phyloP scores from a whole-genome alignment of 2,329 filamentous ascomycete genomes.

The Alternaria incomplexa region DNA sequence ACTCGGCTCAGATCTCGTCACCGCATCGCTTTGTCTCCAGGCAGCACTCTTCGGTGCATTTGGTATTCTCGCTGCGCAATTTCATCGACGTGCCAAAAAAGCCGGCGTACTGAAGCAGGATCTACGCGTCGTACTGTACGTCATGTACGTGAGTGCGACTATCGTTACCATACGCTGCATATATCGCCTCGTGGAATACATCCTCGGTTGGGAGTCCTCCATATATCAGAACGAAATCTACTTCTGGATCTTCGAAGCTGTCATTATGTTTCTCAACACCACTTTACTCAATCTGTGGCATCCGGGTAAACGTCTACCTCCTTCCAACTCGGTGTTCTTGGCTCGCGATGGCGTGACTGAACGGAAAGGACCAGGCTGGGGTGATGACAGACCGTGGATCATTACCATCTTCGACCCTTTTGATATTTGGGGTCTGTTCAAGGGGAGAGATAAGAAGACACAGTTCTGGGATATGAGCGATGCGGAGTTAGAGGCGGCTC shows the following conservation, averaged over 20 bases:
- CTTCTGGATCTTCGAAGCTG: slow-evolving; percentile 62
- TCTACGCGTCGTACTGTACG: slow-evolving; percentile 51
- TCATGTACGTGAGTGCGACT: slow-evolving; percentile 57
- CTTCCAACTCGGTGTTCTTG: slow-evolving; percentile 59
- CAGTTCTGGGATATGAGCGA: slow-evolving; percentile 48
- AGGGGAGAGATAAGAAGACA: slow-evolving; percentile 42
- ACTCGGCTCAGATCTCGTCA: slow-evolving; percentile 55
- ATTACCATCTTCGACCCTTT: slow-evolving; percentile 49
- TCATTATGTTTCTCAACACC: slow-evolving; percentile 60
- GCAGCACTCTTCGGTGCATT: slow-evolving; percentile 59
- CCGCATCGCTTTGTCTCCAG: slow-evolving; percentile 58
- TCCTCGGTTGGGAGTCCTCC: slow-evolving; percentile 45
- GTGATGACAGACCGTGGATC: slow-evolving; percentile 54
- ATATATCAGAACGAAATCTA: slow-evolving; percentile 57
- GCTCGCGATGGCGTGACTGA: slow-evolving; percentile 60
- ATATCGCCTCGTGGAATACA: slow-evolving; percentile 61
- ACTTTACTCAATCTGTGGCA: slow-evolving; percentile 60
- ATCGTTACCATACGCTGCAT: slow-evolving; percentile 59
- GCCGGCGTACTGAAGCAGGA: slow-evolving; percentile 52
- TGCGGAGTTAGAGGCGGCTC: slow-evolving; percentile 35
- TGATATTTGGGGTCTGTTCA: slow-evolving; percentile 42
- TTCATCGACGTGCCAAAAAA: slow-evolving; percentile 54
- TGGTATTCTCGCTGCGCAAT: slow-evolving; percentile 52
- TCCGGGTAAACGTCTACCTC: slow-evolving; percentile 58
- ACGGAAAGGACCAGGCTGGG: slow-evolving; percentile 56